Evolutionary conservation across 1,139 yeast genomes (phyloP).

Genomic region (Debaryomycetaceae sp.): DNA sequence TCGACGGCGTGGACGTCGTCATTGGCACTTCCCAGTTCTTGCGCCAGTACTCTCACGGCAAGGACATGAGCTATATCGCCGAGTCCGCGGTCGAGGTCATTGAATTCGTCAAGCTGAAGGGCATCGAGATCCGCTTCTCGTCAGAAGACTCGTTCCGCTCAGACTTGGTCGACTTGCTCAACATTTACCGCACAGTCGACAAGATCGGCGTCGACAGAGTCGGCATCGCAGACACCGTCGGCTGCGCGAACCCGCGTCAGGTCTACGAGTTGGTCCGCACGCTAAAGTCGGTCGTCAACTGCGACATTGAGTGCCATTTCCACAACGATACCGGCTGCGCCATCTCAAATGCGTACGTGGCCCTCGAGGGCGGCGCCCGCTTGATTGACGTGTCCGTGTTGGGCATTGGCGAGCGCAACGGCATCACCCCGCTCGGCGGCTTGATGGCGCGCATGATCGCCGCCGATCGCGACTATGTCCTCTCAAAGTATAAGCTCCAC

Average conservation of each 20-base stretch:
- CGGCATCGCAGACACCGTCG: constrained; percentile 98
- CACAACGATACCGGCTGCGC: constrained; percentile 99
- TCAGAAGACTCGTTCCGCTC: constrained; percentile 98
- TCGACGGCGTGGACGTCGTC: constrained; percentile 97
- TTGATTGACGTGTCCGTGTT: constrained; percentile 90
- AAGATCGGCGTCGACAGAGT: constrained; percentile 97
- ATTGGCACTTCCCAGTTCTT: constrained; percentile 95
- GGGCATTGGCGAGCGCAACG: constrained; percentile 98
- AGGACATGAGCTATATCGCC: constrained; percentile 97
- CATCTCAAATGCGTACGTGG: constrained; percentile 96
- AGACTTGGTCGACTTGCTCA: constrained; percentile 87
- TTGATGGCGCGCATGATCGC: constrained; percentile 99
- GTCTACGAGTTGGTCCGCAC: constrained; percentile 95
- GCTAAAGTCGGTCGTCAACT: constrained; percentile 82
- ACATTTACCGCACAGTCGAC: constrained; percentile 93
- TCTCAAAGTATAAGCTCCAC: constrained; percentile 90
- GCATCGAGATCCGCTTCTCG: constrained; percentile 92
- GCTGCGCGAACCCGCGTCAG: constrained; percentile 98
- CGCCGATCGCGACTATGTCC: constrained; percentile 93
- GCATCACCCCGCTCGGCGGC: constrained; percentile 96
- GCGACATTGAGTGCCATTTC: constrained; percentile 98
- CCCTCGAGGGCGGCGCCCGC: constrained; percentile 95
- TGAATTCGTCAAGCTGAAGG: constrained; percentile 94
- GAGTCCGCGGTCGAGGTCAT: constrained; percentile 94
- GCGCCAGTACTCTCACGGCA: constrained; percentile 93